Evolutionary conservation across 2,329 filamentous ascomycete genomes (phyloP).

Genomic region (Exophiala mesophila): DNA sequence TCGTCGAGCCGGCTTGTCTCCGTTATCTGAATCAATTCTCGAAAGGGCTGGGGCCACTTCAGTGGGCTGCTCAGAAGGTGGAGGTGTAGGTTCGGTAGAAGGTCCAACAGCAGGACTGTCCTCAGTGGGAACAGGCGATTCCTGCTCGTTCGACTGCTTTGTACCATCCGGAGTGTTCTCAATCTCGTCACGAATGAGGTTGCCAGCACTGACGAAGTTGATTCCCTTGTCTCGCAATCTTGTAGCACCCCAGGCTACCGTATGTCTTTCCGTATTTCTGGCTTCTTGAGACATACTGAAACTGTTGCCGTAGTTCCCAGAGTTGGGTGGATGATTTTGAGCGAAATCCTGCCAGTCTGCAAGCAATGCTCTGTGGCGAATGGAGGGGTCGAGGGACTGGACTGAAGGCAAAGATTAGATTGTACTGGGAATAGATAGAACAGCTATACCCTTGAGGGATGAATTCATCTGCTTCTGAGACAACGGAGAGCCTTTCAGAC

Average conservation of each 20-base stretch:
- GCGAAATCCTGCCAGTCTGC: conserved; percentile 18
- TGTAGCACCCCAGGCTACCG: conserved; percentile 43
- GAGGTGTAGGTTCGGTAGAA: neutral
- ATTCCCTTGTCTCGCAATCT: conserved; percentile 54
- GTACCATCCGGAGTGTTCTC: neutral
- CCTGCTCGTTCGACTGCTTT: conserved; percentile 1
- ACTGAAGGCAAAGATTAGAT: conserved; percentile 15
- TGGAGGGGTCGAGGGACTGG: conserved; percentile 7
- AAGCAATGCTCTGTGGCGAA: conserved; percentile 8
- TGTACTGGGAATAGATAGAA: neutral
- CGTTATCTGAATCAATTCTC: neutral
- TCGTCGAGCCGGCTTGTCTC: conserved; percentile 1
- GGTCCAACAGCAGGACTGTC: neutral
- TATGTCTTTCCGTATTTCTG: conserved; percentile 51
- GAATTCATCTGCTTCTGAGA: conserved; percentile 15
- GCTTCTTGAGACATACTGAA: conserved; percentile 56
- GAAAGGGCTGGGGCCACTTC: neutral
- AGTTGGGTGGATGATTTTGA: conserved; percentile 29
- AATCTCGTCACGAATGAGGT: conserved; percentile 35
- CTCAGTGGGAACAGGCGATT: too few species aligned
- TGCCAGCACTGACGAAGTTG: conserved; percentile 57
- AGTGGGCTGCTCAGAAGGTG: neutral
- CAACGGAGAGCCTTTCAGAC: conserved; percentile 14
- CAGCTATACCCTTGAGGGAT: conserved; percentile 10
- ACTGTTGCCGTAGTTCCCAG: conserved; percentile 5